Base-by-base conservation (phyloP, 2,329 filamentous ascomycete species). In the Verticillium longisporum region DNA sequence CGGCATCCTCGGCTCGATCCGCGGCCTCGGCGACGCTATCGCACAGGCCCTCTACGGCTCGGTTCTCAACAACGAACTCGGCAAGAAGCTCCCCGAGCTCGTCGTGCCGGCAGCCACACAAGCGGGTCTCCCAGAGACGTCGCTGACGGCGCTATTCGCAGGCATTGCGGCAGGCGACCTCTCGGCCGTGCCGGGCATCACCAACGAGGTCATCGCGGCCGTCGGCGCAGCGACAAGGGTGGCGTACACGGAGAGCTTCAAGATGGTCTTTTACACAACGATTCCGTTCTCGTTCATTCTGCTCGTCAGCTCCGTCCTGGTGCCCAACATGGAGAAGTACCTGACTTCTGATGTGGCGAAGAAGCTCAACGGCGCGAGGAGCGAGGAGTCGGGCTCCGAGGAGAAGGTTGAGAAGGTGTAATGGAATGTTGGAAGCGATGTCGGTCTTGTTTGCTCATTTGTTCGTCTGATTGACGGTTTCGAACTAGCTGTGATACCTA, bases 1-100 rank as follows among this genome's bases (percentile, higher is more conserved):
- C 6, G 78, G 78, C 18, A 72, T 78, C 26, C 74, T 80, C 34
- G 77, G 78, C 11, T 77, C 74, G 21, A 78, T 81, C 60, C 76
- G 79, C 34, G 75, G 75, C 4, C 71, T 75, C 3, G 74, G 75
- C n/a, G 74, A 73, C 33, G 71, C 74, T 37, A 67, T 78, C 15
- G 70, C 73, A 1, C 71, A 72, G 58, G 71, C 73, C 31, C 63
- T 78, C 41, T 78, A 75, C 65, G 62, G 67, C 7, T 72, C 72
- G n/a, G 66, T 78, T 37, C 68, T 77, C 32, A 68, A 64, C 58
- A 77, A 75, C 63, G 67, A 75, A 62, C 66, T 77, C 14, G 62
- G 67, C 45, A 67, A 70, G 59, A 72, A 72, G 61, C 64, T 77
- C 15, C 68, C 70, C 9, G 59, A 66, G 41, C 70, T 73, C 57